These are phyloP conservation scores for Talaromyces ruber DNA, from an alignment of 495 filamentous ascomycete genomes.

Conservation along the genomic window DNA sequence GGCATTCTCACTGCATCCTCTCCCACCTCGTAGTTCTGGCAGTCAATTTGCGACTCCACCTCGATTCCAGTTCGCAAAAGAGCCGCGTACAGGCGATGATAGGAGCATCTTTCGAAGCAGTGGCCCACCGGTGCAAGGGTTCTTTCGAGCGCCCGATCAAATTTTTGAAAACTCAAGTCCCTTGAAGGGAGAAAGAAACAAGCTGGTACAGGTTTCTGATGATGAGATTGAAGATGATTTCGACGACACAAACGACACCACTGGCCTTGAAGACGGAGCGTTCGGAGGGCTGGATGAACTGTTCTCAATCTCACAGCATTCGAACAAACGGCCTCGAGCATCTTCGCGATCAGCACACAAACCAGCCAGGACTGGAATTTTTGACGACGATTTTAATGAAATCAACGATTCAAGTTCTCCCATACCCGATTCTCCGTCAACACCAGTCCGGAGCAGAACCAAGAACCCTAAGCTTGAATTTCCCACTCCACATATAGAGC, in stretches of 20 bases:
- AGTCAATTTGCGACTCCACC: conserved; percentile 33
- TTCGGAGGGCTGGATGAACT: neutral
- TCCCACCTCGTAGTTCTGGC: conserved; percentile 6
- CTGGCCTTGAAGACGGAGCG: neutral
- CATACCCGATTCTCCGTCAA: neutral
- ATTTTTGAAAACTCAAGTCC: neutral
- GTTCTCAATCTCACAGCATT: neutral
- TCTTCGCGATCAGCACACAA: neutral
- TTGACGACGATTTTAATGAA: neutral
- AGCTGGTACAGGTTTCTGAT: neutral
- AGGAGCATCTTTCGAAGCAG: neutral
- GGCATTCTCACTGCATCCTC: conserved; percentile 14
- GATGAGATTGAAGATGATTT: conserved; percentile 2
- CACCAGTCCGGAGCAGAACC: neutral
- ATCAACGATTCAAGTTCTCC: neutral
- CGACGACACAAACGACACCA: neutral
- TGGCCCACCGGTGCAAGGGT: neutral
- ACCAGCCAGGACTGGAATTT: neutral
- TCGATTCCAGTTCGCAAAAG: conserved; percentile 22
- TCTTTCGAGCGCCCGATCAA: neutral
- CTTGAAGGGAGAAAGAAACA: neutral
- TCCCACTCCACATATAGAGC: neutral
- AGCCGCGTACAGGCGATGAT: neutral
- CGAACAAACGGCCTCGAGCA: neutral
- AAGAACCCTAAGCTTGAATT: neutral